Evolutionary conservation across 1,284 basidiomycete genomes (phyloP), one percentile per base, ranked within the genome.

Genomic region (Gastroboletus turbinatus): DNA sequence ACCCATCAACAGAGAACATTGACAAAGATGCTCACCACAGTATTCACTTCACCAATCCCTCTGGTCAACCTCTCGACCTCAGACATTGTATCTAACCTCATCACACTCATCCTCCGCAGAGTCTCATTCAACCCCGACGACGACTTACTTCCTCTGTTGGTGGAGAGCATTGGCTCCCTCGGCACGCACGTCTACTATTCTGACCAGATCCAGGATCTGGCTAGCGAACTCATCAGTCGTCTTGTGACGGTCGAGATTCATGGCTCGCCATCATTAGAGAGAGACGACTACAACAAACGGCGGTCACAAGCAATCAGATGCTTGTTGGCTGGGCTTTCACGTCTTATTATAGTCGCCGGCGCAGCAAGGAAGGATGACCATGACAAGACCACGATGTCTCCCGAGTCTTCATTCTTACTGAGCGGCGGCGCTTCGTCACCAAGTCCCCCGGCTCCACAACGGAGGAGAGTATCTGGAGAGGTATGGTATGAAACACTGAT

Each of bases 121-220:
- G 79, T 88, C 29, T 78, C 84, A 3, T 74, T 87, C 44, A 79
- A 87, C 59, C 73, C 81, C 0, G 74, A 82, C n/a, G 94, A 97
- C 64, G 63, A 77, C 4, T 76, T 94, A 10, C 75, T 97, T 9
- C 81, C 87, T 0, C 75, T 82, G 2, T 74, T 96, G 39, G 88
- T 96, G 9, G 80, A 87, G 55, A 91, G 91, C 66, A 89, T 97
- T 53, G 80, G 91, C 6, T 90, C 93, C 1, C 79, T 98, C 19
- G 90, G 91, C 32, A 86, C 88, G 8, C 94, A 97, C 69, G 86
- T 96, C 53, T 96, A 97, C 77, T 98, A 98, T 70, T 90, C 93
- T 46, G 96, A 98, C 69, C 96, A 99, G 75, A 92, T 96, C 59
- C 92, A 94, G 68, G 96, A 98, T 71, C 85, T 98, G 51, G 87